These are phyloP conservation scores for Pythium rhizo-oryzae DNA, from an alignment of 352 stramenopile genomes.

Conservation along the genomic window DNA sequence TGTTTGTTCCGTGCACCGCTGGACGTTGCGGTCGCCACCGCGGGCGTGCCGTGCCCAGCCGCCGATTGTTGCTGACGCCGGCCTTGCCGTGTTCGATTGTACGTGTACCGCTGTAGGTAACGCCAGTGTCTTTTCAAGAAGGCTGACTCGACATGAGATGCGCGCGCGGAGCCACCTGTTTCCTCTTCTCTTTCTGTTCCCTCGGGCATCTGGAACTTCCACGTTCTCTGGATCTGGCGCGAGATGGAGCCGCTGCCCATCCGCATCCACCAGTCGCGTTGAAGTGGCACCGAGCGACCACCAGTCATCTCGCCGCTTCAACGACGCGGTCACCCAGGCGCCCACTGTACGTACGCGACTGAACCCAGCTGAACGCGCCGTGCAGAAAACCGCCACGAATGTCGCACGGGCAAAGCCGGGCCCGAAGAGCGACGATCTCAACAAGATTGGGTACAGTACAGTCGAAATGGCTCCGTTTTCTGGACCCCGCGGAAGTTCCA, in stretches of 20 bases:
- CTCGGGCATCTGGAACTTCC: not conserved
- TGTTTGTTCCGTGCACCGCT: no score
- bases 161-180: not conserved
- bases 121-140: slow-evolving; percentile 16
- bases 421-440: not conserved
- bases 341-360: not conserved
- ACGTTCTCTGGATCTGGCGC: slow-evolving; percentile 1
- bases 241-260: not conserved
- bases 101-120: slow-evolving; percentile 6
- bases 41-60: not conserved
- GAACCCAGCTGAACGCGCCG: not conserved
- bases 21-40: no score
- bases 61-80: no score
- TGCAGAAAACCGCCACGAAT: not conserved
- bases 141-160: slow-evolving; percentile 20
- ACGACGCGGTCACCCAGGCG: not conserved
- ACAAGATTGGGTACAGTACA: slow-evolving; percentile 1
- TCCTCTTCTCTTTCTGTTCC: not conserved
- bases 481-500: not conserved
- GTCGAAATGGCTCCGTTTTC: slow-evolving; percentile 7
- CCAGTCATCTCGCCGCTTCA: slow-evolving; percentile 20
- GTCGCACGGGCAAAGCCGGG: slow-evolving; percentile 4
- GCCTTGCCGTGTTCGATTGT: slow-evolving; percentile 6
- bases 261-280: slow-evolving; percentile 16
- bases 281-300: slow-evolving; percentile 15